Evolutionary conservation across 768 basidiomycete species (phyloP), one percentile per base, ranked within the genome.

Genomic region (Tylopilus vinaceipallidus): DNA sequence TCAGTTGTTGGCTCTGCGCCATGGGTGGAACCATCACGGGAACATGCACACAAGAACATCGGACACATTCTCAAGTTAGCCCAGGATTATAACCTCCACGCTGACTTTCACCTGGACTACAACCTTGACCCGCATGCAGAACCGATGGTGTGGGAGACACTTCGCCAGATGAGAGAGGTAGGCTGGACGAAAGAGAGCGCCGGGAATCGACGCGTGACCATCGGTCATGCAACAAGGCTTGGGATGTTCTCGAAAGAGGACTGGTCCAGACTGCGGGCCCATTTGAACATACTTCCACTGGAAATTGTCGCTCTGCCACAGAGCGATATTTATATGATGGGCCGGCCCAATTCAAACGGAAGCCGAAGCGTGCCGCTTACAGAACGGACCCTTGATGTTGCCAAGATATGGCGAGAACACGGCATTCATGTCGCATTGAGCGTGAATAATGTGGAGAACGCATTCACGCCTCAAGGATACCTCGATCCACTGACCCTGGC

Each of bases 251-350:
- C 75, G 6, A 52, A 62, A 5, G 63, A 58, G 33, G 70, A 83
- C 58, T 81, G 82, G 79, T 57, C 59, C 11, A 64, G 64, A 32
- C 71, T 79, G 13, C 65, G 62, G n/a, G 61, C 59, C 20, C 68
- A 70, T 47, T 16, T 60, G 48, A 65, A 67, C 4, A 68, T 64
- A 14, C 70, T 82, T 22, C 77, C 81, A 3, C 71, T 83, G 42
- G 69, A 69, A 49, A 72, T 85, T 41, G 77, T 85, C 7, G 75
- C 78, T 5, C 68, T 86, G 20, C 83, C 80, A 13, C 80, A 83
- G 57, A 83, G 76, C 48, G 83, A 86, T 55, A 70, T 84, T 58
- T 86, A 85, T 68, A 84, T 84, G 78, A 80, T 82, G 71, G 83
- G 82, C 22, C 71, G 82, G 44, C 42, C 52, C 8, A 47, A 24